These are phyloP conservation scores for Yarrowia sp. DNA, from an alignment of 805 yeast genomes.

Conservation along the genomic window DNA sequence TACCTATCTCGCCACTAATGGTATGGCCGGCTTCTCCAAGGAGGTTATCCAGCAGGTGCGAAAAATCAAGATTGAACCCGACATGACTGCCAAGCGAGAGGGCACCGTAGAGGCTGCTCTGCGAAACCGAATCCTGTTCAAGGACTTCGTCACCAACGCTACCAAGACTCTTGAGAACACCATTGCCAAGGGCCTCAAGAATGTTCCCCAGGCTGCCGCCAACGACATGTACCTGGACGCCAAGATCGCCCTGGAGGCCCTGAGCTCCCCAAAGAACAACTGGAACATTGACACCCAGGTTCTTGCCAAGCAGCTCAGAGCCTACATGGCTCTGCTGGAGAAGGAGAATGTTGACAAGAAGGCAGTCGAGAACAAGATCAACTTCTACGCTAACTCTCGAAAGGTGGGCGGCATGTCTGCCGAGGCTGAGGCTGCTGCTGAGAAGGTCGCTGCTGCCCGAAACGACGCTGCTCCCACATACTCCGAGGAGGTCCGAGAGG, in stretches of 20 bases:
- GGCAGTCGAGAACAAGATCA: slow-evolving; percentile 1
- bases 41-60: not conserved
- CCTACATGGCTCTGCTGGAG: not conserved
- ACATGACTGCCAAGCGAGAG: slow-evolving; percentile 7
- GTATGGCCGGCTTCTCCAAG: not conserved
- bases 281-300: slow-evolving; percentile 21
- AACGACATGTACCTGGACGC: slow-evolving; percentile 24
- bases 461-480: not conserved
- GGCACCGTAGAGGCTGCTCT: not conserved
- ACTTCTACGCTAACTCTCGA: slow-evolving; percentile 4
- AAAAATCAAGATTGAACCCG: slow-evolving; percentile 20
- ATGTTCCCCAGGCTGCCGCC: not conserved
- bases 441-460: slow-evolving; percentile 5
- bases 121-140: slow-evolving; percentile 18
- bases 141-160: slow-evolving; percentile 10
- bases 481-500: slow-evolving; percentile 5
- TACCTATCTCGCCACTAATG: not conserved
- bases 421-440: slow-evolving; percentile 15
- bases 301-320: slow-evolving; percentile 11
- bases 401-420: not conserved
- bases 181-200: not conserved
- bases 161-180: not conserved
- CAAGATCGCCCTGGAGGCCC: not conserved
- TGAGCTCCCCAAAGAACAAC: slow-evolving; percentile 1
- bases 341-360: not conserved